A percentile compares a stretch with the other conserved stretches of the same genome.
Conservation (phyloP, 2,329 filamentous ascomycete genomes). For the Corynespora cassiicola region DNA sequence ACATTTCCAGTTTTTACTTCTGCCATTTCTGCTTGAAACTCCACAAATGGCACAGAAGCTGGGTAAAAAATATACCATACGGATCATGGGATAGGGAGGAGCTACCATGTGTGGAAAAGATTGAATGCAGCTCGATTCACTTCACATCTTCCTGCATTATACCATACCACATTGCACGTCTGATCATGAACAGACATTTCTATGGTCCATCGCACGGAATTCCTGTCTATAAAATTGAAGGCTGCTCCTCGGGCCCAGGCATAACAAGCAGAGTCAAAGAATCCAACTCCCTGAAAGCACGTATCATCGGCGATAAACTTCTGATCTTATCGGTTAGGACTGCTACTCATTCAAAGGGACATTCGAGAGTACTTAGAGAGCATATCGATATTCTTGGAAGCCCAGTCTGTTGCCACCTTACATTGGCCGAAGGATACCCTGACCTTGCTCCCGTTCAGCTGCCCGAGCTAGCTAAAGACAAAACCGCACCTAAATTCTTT, state of each 20-base stretch:
- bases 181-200: conserved; percentile 27
- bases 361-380: conserved; percentile 13
- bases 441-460: conserved; percentile 11
- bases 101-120: conserved; percentile 11
- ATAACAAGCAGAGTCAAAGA: conserved; percentile 3
- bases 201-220: conserved; percentile 22
- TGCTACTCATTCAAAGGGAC: conserved; percentile 15
- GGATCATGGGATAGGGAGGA: too few relatives aligned
- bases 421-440: conserved; percentile 1
- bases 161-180: conserved; percentile 20
- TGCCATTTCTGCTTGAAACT: conserved; percentile 25
- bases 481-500: conserved; percentile 11
- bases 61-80: too few relatives aligned
- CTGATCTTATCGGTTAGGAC: conserved; percentile 17
- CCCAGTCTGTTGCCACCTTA: conserved; percentile 19
- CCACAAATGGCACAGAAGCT: conserved; percentile 23
- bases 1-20: conserved; percentile 18
- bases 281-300: conserved; percentile 13
- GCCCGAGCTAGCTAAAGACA: conserved; percentile 18
- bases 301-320: conserved; percentile 23
- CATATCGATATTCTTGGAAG: conserved; percentile 9
- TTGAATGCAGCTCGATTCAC: not conserved
- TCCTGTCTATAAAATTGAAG: conserved; percentile 13
- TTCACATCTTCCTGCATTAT: conserved; percentile 3
- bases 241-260: not conserved